These are phyloP conservation scores for Wolfiporia cocos DNA, from an alignment of 1,284 basidiomycete species.

Conservation along the genomic window DNA sequence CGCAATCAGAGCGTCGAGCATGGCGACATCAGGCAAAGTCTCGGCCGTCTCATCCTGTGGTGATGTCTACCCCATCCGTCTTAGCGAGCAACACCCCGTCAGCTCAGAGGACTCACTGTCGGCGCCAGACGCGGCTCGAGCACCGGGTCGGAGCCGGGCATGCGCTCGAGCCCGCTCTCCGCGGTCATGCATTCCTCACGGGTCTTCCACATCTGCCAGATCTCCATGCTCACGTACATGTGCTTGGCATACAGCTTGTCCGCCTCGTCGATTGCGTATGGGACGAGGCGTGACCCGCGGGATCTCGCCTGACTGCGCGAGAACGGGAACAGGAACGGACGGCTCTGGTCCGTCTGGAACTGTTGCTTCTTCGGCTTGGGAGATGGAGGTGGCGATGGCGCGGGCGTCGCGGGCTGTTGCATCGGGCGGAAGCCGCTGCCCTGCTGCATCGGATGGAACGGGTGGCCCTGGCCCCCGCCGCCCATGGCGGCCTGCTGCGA, in stretches of 20 bases:
- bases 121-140: slow-evolving; percentile 24
- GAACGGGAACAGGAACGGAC: slow-evolving; percentile 96
- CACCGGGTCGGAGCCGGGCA: slow-evolving; percentile 57
- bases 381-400: slow-evolving; percentile 84
- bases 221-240: slow-evolving; percentile 84
- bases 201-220: slow-evolving; percentile 94
- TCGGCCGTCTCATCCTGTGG: slow-evolving; percentile 59
- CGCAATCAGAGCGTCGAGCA: slow-evolving; percentile 66
- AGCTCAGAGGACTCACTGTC: slow-evolving; percentile 29
- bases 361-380: slow-evolving; percentile 97
- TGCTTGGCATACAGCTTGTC: slow-evolving; percentile 87
- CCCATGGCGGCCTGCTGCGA: slow-evolving; percentile 34
- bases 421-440: slow-evolving; percentile 41
- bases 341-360: slow-evolving; percentile 94
- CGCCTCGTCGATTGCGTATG: slow-evolving; percentile 94
- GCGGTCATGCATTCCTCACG: slow-evolving; percentile 92
- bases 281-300: slow-evolving; percentile 66
- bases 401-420: slow-evolving; percentile 76
- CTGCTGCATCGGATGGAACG: slow-evolving; percentile 39
- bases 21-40: slow-evolving; percentile 58
- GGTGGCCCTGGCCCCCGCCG: slow-evolving; percentile 31
- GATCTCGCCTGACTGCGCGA: slow-evolving; percentile 42
- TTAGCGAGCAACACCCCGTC: slow-evolving; percentile 1
- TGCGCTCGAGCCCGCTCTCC: slow-evolving; percentile 85
- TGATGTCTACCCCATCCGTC: slow-evolving; percentile 8